Percentiles rank a stretch among this genome's conserved stretches.
Evolutionary conservation across 495 filamentous ascomycete genomes (phyloP).

Genomic region (Penicillium crystallinum): DNA sequence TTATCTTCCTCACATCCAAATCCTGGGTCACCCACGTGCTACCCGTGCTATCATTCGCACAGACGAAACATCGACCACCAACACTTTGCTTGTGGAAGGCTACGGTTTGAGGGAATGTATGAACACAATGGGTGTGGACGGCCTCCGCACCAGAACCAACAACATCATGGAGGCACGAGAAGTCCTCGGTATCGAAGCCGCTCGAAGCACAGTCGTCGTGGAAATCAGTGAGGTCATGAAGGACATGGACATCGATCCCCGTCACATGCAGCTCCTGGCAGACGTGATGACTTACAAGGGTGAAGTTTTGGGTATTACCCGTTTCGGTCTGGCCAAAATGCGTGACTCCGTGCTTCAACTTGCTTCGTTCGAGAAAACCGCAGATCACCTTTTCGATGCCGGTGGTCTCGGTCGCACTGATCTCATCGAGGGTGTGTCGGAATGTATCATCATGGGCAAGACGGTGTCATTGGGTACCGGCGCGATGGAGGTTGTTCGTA

Average conservation of each 20-base stretch:
- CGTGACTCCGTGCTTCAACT: slow-evolving; percentile 90
- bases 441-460: slow-evolving; percentile 98
- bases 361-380: slow-evolving; percentile 96
- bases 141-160: slow-evolving; percentile 68
- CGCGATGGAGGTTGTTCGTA: slow-evolving; percentile 79
- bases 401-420: slow-evolving; percentile 86
- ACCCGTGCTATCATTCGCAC: slow-evolving; percentile 85
- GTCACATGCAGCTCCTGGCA: slow-evolving; percentile 97
- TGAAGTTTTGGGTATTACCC: slow-evolving; percentile 94
- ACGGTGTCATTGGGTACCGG: slow-evolving; percentile 86
- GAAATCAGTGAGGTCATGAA: slow-evolving; percentile 83
- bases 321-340: slow-evolving; percentile 96
- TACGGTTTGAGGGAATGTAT: slow-evolving; percentile 87
- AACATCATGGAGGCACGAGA: slow-evolving; percentile 84
- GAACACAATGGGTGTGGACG: slow-evolving; percentile 83
- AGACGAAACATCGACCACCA: slow-evolving; percentile 50
- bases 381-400: slow-evolving; percentile 95
- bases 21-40: slow-evolving; percentile 83
- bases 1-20: slow-evolving; percentile 67
- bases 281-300: slow-evolving; percentile 99
- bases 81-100: slow-evolving; percentile 85
- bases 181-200: slow-evolving; percentile 97
- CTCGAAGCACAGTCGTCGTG: slow-evolving; percentile 71
- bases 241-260: slow-evolving; percentile 92
- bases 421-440: slow-evolving; percentile 83